These are phyloP conservation scores for Drechslerella coelobrocha DNA, from an alignment of 2,329 filamentous ascomycete genomes.

Conservation along the genomic window DNA sequence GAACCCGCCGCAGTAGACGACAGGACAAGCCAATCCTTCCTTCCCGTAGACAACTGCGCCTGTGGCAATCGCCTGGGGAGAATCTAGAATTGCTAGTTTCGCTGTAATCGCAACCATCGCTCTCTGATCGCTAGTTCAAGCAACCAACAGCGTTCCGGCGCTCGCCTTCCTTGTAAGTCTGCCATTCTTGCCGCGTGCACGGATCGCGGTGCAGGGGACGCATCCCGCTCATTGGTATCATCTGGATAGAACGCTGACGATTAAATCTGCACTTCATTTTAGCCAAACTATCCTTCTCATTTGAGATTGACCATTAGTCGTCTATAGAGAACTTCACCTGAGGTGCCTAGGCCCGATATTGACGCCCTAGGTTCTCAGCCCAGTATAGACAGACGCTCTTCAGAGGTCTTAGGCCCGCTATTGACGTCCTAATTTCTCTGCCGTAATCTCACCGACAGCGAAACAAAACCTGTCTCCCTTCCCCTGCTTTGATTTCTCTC, in stretches of 20 bases:
- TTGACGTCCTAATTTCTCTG: conserved; percentile 23
- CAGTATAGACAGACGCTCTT: conserved; percentile 19
- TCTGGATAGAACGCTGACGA: no score
- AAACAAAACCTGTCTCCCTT: conserved; percentile 1
- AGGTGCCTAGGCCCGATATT: conserved; percentile 12
- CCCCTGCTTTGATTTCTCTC: background rate
- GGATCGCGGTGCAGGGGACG: background rate
- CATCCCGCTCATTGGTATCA: no score
- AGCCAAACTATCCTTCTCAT: conserved; percentile 13
- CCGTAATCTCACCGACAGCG: conserved; percentile 17
- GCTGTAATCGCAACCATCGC: background rate
- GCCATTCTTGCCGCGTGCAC: background rate
- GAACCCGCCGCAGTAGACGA: background rate
- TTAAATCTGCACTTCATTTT: no score
- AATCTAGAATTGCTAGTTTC: no score
- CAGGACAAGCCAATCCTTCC: background rate
- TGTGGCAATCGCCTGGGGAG: no score
- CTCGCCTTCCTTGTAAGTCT: conserved; percentile 24
- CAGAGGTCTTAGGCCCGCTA: conserved; percentile 14
- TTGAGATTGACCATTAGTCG: conserved; percentile 33
- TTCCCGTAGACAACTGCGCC: no score
- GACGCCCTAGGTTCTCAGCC: conserved; percentile 22
- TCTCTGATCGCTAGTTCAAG: conserved; percentile 20
- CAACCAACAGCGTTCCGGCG: conserved; percentile 9
- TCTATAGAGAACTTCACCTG: conserved; percentile 20